Conservation (phyloP, 768 basidiomycete species). For the Amanita thiersii region DNA sequence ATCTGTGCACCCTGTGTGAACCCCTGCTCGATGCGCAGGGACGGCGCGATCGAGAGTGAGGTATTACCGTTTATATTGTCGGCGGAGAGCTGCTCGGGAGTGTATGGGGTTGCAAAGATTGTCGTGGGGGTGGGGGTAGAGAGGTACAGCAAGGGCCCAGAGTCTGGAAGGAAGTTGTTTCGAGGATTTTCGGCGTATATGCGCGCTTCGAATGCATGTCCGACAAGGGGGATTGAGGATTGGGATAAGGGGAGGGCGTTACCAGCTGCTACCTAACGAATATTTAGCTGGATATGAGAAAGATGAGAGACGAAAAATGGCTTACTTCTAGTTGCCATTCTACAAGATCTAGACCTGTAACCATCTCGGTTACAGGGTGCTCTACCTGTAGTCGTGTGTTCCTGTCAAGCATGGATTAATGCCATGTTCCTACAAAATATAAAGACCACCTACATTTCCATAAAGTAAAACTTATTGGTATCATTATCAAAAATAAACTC, state of each 20-base stretch:
- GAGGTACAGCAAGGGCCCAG: constrained; percentile 72
- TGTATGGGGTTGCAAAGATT: constrained; percentile 44
- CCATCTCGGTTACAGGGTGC: constrained; percentile 92
- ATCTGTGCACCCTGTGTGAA: constrained; percentile 75
- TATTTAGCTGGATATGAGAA: background rate
- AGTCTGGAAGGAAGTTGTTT: constrained; percentile 90
- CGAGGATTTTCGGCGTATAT: constrained; percentile 95
- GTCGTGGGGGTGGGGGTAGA: constrained; percentile 73
- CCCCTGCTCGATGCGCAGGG: constrained; percentile 85
- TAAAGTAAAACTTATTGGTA: constrained; percentile 81
- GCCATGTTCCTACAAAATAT: no score
- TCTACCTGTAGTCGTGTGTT: constrained; percentile 84
- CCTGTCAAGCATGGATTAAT: constrained; percentile 30
- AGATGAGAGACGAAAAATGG: background rate
- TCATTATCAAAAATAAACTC: constrained; percentile 97
- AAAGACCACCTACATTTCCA: constrained; percentile 70
- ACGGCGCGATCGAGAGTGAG: constrained; percentile 34
- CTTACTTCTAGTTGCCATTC: constrained; percentile 87
- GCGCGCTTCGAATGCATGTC: constrained; percentile 91
- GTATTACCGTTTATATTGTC: constrained; percentile 19
- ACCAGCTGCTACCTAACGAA: constrained; percentile 69
- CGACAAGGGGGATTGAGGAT: constrained; percentile 73
- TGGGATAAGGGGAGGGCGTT: constrained; percentile 79
- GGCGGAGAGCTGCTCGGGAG: constrained; percentile 20
- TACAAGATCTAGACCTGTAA: constrained; percentile 89